Evolutionary conservation across 2,329 filamentous ascomycete species (phyloP), one percentile per base, ranked within the genome.

Genomic region (Cercospora beticola): DNA sequence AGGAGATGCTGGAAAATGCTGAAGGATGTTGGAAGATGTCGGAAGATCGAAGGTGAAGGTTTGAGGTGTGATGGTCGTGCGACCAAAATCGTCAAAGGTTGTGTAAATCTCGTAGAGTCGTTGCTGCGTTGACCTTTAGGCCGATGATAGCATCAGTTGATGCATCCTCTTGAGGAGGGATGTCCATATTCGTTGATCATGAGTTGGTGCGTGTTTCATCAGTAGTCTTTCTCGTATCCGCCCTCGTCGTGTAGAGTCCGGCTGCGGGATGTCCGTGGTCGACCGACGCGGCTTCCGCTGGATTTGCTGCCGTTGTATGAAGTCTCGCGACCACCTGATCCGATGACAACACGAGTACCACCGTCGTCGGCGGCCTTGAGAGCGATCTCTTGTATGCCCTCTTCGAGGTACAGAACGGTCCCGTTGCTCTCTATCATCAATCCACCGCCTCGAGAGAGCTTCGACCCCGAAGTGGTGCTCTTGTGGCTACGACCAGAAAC

Each of bases 401-500:
- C 71, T 31, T 76, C 74, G 49, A 72, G 72, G 31, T 75, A 73
- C 33, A 77, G 66, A 3, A 75, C 69, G 9, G 75, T 77, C 9
- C 68, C 75, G 36, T 72, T 72, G 28, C 64, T 68, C 65, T 74
- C 64, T 61, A 78, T 76, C 58, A 70, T 71, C 54, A 77, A 72
- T 9, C 70, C 70, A 8, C 69, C 70, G 12, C 73, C 69, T 21
- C 68, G 71, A 3, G 72, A 72, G 1, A 64, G 31, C 59, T 74
- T 70, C 6, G 72, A 74, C 1, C 70, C 68, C 2, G 75, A 76
- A 28, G 62, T 62, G 46, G 67, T 69, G 64, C 70, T 75, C 65
- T 74, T 75, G 7, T 71, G 71, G 64, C 75, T 77, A 46, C 71
- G 73, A 10, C 69, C 71, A 12, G 75, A 77, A n/a, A 74, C 68